Conservation (phyloP, 176 grass and related monocot species). For the Ensete ventricosum region DNA sequence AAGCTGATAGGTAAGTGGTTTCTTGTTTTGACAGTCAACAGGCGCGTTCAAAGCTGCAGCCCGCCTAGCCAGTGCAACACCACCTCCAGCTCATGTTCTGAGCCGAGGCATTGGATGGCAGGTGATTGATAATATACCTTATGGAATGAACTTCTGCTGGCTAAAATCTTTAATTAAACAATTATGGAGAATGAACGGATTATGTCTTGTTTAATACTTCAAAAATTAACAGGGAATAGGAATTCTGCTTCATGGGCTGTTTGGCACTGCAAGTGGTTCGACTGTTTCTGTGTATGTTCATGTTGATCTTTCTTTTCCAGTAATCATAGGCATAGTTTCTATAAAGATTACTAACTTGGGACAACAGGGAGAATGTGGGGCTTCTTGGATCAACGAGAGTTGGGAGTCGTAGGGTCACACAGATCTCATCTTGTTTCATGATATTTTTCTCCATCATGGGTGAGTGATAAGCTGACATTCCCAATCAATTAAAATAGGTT, state of each 20-base stretch:
- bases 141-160: neutral
- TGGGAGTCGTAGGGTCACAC: constrained; percentile 78
- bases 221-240: constrained; percentile 18
- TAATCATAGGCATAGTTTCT: neutral
- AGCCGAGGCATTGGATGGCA: constrained; percentile 97
- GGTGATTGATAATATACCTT: constrained; percentile 28
- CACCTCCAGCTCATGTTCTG: constrained; percentile 80
- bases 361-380: constrained; percentile 82
- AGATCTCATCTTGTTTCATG: constrained; percentile 94
- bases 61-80: constrained; percentile 82
- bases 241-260: constrained; percentile 11
- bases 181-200: neutral
- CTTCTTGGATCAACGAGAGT: constrained; percentile 79
- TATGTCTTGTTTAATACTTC: neutral
- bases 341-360: neutral
- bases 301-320: neutral
- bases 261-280: constrained; percentile 14
- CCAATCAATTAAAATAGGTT: neutral
- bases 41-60: constrained; percentile 87
- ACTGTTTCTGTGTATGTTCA: constrained; percentile 4
- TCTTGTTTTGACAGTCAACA: constrained; percentile 51
- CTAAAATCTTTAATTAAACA: neutral
- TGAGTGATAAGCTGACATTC: constrained; percentile 21
- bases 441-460: constrained; percentile 96
- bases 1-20: constrained; percentile 6